Evolutionary conservation across 768 basidiomycete species (phyloP), one percentile per base, ranked within the genome.

Genomic region (Suillus americanus): DNA sequence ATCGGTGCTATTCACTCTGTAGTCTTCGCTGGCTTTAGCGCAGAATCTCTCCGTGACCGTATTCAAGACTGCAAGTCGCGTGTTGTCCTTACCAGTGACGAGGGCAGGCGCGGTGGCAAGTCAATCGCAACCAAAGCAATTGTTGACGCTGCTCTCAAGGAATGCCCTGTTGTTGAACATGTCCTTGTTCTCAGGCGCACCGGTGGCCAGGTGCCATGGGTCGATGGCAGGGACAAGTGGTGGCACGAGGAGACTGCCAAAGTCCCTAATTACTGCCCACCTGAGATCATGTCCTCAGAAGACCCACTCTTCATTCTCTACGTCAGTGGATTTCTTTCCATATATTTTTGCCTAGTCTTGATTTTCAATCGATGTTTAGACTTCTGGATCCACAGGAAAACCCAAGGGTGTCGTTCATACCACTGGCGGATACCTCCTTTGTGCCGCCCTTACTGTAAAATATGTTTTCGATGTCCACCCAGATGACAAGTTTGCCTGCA

Each of bases 221-320:
- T 86, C 2, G 81, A 85, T 66, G 95, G 93, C 1, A 80, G 96
- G 51, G 97, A 99, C 75, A 82, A 86, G 69, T 98, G 97, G 97
- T 99, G 96, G 96, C 90, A 98, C 72, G 95, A 98, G 77, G 94
- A 95, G 79, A 83, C 84, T 33, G 85, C 82, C 25, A 92, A 89
- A 75, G 95, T 97, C 18, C 87, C 92, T 20, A 85, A 83, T 64
- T 97, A 93, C 80, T 97, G 94, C 81, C 88, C 96, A 1, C 89
- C 89, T 18, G 93, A 94, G 79, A 75, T 91, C 67, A 94, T 99
- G 91, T 74, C 85, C 38, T 78, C 92, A n/a, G 97, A 99, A 75
- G 97, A 99, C 73, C 97, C 97, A 2, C 83, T 99, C 28, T 99
- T 99, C 79, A 98, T 99, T 73, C 95, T 99, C 66, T 99, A 99